These are phyloP conservation scores for Chaetomiaceae sp. DNA, from an alignment of 2,329 filamentous ascomycete species.

Conservation along the genomic window DNA sequence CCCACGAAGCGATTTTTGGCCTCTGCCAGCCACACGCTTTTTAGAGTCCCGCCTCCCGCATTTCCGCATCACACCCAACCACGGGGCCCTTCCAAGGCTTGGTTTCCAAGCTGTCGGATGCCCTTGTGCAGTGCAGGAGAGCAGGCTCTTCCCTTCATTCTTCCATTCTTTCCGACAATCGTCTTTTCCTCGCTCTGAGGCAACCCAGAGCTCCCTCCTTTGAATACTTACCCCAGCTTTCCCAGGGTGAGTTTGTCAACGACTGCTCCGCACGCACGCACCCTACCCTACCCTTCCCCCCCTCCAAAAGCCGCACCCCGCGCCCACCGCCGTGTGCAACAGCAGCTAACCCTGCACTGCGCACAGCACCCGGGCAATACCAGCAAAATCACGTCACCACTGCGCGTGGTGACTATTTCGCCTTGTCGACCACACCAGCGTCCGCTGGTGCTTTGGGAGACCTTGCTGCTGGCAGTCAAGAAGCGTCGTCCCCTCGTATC, in stretches of 20 bases:
- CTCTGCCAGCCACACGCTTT: slow-evolving; percentile 22
- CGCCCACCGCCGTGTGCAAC: slow-evolving; percentile 5
- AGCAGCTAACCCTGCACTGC: slow-evolving; percentile 11
- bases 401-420: slow-evolving; percentile 33
- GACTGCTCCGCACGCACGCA: slow-evolving; percentile 3
- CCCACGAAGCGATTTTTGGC: slow-evolving; percentile 20
- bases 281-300: background rate
- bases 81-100: slow-evolving; percentile 14
- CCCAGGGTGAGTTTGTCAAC: slow-evolving; percentile 20
- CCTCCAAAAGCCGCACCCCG: too few species aligned
- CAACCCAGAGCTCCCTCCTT: slow-evolving; percentile 14
- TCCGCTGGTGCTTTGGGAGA: slow-evolving; percentile 33
- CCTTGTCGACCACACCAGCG: slow-evolving; percentile 44
- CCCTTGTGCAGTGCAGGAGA: slow-evolving; percentile 14
- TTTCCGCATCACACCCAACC: slow-evolving; percentile 17
- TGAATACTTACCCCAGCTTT: slow-evolving; percentile 10
- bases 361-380: slow-evolving; percentile 9
- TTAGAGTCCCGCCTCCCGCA: slow-evolving; percentile 19
- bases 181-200: slow-evolving; percentile 18
- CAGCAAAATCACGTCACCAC: slow-evolving; percentile 26
- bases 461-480: slow-evolving; percentile 45
- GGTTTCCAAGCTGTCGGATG: slow-evolving; percentile 13
- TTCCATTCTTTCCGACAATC: slow-evolving; percentile 17
- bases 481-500: slow-evolving; percentile 45
- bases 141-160: slow-evolving; percentile 20